These are phyloP conservation scores for Neoarthrinium moseri DNA, from an alignment of 2,329 filamentous ascomycete species.

Conservation along the genomic window DNA sequence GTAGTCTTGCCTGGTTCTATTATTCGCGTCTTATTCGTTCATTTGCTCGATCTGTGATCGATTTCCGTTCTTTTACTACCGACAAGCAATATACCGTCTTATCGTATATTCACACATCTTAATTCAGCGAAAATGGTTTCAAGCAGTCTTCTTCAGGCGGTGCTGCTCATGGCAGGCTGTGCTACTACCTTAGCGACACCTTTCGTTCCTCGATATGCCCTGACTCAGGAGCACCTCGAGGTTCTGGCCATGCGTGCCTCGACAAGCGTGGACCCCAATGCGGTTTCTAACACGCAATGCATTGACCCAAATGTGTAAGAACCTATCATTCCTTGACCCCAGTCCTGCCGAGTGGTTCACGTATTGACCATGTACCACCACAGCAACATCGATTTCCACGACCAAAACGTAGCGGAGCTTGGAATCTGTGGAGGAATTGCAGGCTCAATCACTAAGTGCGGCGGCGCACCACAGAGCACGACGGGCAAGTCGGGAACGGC, in stretches of 20 bases:
- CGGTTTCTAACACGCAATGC: conserved; percentile 38
- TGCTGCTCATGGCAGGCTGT: conserved; percentile 29
- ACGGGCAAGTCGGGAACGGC: conserved; percentile 45
- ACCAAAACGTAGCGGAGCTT: conserved; percentile 46
- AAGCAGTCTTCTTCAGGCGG: conserved; percentile 26
- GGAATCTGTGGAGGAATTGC: conserved; percentile 52
- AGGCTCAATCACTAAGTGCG: conserved; percentile 43
- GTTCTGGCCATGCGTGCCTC: conserved; percentile 39
- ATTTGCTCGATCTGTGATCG: conserved; percentile 7
- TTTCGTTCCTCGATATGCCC: conserved; percentile 33
- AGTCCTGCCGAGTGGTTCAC: not conserved
- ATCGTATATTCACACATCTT: conserved; percentile 9
- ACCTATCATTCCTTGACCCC: not conserved
- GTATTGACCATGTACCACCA: no score
- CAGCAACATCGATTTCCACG: conserved; percentile 46
- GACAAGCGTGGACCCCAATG: conserved; percentile 37
- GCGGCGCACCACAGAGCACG: conserved; percentile 41
- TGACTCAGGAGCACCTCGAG: conserved; percentile 42
- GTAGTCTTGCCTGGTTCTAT: no score
- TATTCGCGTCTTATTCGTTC: not conserved
- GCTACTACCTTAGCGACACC: conserved; percentile 31
- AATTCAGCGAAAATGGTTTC: conserved; percentile 29
- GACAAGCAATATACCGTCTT: not conserved
- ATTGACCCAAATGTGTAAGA: conserved; percentile 40
- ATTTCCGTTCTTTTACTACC: conserved; percentile 4